Evolutionary conservation across 305 asterid genomes (phyloP), one percentile per base, ranked within the genome.

Genomic region (Andrographis paniculata): DNA sequence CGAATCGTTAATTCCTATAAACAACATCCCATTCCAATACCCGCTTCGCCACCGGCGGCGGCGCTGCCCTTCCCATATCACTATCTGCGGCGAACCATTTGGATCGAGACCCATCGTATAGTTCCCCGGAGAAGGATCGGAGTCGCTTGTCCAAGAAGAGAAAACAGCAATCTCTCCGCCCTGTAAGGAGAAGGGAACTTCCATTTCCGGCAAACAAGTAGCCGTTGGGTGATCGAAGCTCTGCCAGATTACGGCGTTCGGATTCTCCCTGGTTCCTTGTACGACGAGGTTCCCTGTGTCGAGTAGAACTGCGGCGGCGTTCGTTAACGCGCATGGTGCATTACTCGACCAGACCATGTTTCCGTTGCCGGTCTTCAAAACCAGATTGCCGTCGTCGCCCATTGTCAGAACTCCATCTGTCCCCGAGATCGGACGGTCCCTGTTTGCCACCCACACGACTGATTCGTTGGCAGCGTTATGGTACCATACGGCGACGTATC

Each of bases 11-110:
- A 87, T 52, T 0, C 96, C 96, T 1, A 22, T 56, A 48, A 87
- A 87, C 1, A 50, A 36, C 20, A 58, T 17, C 1, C 84, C 86
- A 49, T 66, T 69, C 75, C 77, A 87, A 22, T 80, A 68, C 15
- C 97, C 97, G 17, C 86, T 84, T 61, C 95, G 78, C 97, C 95
- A 87, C 19, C 41, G 70, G 20, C 97, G 70, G 20, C 97, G 66
- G 14, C 62, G 58, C 6, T 0, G 19, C 17, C 88, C 94, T 28
- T 81, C 80, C 92, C 86, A 77, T 30, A 87, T 67, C 61, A 87
- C 71, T 9, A 80, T 55, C 68, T 84, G 97, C 7, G 94, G 94
- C 0, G 88, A 43, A 30, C 85, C 82, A 12, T 71, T 72, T 1
- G 79, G 71, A 68, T 87, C 97, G 24, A 87, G 15, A 0, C 94